phyloP scores from a whole-genome alignment of 179 eudicot species.

The Patellifolia procumbens region DNA sequence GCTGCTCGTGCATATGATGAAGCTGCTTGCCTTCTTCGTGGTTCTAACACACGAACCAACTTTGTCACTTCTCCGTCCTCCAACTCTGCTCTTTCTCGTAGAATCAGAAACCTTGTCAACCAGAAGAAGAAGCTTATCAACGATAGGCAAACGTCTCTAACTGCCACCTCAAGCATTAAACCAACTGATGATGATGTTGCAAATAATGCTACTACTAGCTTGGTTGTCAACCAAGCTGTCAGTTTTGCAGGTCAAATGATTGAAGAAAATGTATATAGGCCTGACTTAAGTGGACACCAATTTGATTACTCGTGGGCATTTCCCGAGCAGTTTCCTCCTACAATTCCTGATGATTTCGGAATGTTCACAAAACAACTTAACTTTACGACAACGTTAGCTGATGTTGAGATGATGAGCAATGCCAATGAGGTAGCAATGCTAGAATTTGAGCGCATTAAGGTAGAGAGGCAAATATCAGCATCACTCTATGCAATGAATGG shows the following conservation, averaged over 20 bases:
- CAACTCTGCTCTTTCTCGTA: conserved; percentile 62
- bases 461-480: conserved; percentile 69
- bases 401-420: background rate
- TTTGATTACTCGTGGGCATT: conserved; percentile 31
- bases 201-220: background rate
- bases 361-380: background rate
- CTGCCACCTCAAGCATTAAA: background rate
- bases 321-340: conserved; percentile 15
- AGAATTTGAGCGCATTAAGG: conserved; percentile 62
- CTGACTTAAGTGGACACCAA: conserved; percentile 41
- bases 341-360: conserved; percentile 8
- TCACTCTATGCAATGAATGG: conserved; percentile 70
- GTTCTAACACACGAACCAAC: conserved; percentile 73
- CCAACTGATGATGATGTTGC: background rate
- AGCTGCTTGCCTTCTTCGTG: conserved; percentile 82
- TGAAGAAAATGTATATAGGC: conserved; percentile 26
- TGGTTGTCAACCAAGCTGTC: conserved; percentile 14
- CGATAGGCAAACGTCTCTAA: conserved; percentile 19
- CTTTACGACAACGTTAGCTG: conserved; percentile 7
- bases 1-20: conserved; percentile 84
- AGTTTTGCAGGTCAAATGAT: conserved; percentile 1
- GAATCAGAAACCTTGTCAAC: conserved; percentile 61
- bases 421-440: conserved; percentile 28
- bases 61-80: conserved; percentile 44
- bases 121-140: conserved; percentile 36